A percentile compares a stretch with the other conserved stretches of the same genome.
phyloP scores from a whole-genome alignment of 352 stramenopile species.

The Globisporangium barbulae region DNA sequence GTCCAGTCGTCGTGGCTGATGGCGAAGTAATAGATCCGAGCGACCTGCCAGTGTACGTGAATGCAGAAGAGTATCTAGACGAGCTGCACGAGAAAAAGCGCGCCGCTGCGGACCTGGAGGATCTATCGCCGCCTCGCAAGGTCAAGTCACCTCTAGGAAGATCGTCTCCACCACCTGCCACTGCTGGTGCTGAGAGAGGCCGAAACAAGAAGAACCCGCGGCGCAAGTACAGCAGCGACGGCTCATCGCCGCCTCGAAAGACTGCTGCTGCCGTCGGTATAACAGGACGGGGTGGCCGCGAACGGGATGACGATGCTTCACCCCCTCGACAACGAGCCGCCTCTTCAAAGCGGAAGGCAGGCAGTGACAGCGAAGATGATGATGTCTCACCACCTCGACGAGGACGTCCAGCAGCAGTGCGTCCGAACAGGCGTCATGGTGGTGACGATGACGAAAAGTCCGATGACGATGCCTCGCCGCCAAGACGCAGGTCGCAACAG shows the following conservation, averaged over 20 bases:
- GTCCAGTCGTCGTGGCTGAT: conserved; percentile 41
- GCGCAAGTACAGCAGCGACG: conserved; percentile 18
- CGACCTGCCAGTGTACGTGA: conserved; percentile 69
- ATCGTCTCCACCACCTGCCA: background rate
- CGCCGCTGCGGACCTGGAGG: conserved; percentile 19
- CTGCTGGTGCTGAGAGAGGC: background rate
- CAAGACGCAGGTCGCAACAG: conserved; percentile 1
- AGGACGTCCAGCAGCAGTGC: conserved; percentile 3
- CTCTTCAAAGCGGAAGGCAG: background rate
- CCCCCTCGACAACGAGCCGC: conserved; percentile 22
- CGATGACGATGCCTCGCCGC: conserved; percentile 26
- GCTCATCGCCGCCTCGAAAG: conserved; percentile 19
- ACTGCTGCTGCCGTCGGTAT: background rate
- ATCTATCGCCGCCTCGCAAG: conserved; percentile 55
- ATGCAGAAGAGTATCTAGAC: conserved; percentile 61
- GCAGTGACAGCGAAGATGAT: conserved; percentile 8
- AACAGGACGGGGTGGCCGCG: background rate
- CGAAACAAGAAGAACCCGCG: background rate
- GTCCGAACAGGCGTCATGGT: background rate
- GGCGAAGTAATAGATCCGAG: conserved; percentile 51
- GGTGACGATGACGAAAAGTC: background rate
- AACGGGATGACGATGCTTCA: conserved; percentile 23
- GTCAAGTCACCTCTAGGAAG: background rate
- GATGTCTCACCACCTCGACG: conserved; percentile 31
- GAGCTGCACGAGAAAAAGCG: conserved; percentile 35